These are phyloP conservation scores for Lachnellula occidentalis DNA, from an alignment of 2,329 filamentous ascomycete genomes.

Conservation along the genomic window DNA sequence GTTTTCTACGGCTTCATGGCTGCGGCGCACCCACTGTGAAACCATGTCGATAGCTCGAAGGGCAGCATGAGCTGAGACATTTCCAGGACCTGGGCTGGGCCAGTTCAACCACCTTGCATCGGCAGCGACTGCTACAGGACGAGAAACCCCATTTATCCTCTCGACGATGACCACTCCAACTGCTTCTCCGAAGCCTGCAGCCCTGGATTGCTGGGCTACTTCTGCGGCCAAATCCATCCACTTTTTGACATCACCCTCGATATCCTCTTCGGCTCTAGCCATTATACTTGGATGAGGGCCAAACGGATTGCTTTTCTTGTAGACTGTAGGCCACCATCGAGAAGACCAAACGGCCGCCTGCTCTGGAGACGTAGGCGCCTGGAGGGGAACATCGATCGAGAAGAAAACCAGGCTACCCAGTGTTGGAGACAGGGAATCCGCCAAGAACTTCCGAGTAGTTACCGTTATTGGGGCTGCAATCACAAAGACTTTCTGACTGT, in stretches of 20 bases:
- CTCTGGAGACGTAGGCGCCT: slow-evolving; percentile 68
- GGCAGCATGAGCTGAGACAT: slow-evolving; percentile 73
- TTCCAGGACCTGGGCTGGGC: slow-evolving; percentile 40
- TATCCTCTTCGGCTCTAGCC: slow-evolving; percentile 61
- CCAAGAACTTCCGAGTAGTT: slow-evolving; percentile 50
- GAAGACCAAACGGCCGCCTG: slow-evolving; percentile 71
- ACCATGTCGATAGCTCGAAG: slow-evolving; percentile 81
- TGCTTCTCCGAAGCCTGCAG: slow-evolving; percentile 56
- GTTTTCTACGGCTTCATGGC: slow-evolving; percentile 28
- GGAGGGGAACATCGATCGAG: slow-evolving; percentile 60
- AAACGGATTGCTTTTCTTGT: slow-evolving; percentile 81
- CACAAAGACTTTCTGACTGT: slow-evolving; percentile 44
- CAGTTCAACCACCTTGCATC: slow-evolving; percentile 66
- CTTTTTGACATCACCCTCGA: slow-evolving; percentile 55
- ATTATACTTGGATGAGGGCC: slow-evolving; percentile 76
- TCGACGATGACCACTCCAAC: slow-evolving; percentile 75
- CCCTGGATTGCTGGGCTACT: slow-evolving; percentile 55
- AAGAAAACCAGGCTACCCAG: slow-evolving; percentile 41
- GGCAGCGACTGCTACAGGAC: slow-evolving; percentile 64
- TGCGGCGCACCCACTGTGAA: slow-evolving; percentile 46
- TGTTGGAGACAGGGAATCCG: slow-evolving; percentile 40
- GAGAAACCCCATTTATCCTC: slow-evolving; percentile 24
- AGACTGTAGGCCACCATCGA: slow-evolving; percentile 78
- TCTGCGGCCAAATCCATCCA: slow-evolving; percentile 65
- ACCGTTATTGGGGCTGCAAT: slow-evolving; percentile 44